Conservation (phyloP, 1,284 basidiomycete species). For the Sparassis latifolia region DNA sequence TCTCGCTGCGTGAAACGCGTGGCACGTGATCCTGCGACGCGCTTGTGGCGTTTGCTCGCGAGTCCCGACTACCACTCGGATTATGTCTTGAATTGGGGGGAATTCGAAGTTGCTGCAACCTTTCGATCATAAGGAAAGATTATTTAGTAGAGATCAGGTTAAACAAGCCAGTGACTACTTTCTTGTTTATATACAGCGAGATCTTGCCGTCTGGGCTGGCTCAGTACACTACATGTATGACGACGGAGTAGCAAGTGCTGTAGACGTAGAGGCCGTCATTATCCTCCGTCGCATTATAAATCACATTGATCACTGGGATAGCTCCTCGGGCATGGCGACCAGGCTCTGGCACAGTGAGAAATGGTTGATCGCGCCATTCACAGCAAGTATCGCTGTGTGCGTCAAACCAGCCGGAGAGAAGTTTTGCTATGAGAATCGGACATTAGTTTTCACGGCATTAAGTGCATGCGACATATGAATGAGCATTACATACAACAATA, state of each 20-base stretch:
- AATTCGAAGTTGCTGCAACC: too few relatives aligned
- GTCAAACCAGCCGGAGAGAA: constrained; percentile 14
- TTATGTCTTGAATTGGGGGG: too few relatives aligned
- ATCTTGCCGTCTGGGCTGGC: too few relatives aligned
- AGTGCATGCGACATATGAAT: neutral
- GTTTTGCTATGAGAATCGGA: constrained; percentile 19
- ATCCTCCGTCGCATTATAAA: constrained; percentile 12
- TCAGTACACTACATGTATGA: too few relatives aligned
- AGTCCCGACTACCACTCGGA: too few relatives aligned
- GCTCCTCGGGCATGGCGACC: neutral
- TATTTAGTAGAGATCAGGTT: too few relatives aligned
- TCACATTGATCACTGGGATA: constrained; percentile 9
- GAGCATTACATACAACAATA: constrained; percentile 13
- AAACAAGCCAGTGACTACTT: too few relatives aligned
- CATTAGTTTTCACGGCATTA: neutral
- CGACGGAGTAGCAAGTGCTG: constrained; percentile 11
- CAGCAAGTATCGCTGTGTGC: constrained; percentile 9
- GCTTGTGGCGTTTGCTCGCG: too few relatives aligned
- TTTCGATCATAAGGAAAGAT: too few relatives aligned
- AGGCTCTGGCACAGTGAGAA: constrained; percentile 16
- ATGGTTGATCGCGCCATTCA: constrained; percentile 13
- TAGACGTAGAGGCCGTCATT: constrained; percentile 12
- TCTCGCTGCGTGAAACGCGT: too few relatives aligned
- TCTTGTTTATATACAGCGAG: too few relatives aligned
- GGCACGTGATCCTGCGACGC: too few relatives aligned